Evolutionary conservation across 768 basidiomycete genomes (phyloP), one percentile per base, ranked within the genome.

Genomic region (Lentinula aciculospora): DNA sequence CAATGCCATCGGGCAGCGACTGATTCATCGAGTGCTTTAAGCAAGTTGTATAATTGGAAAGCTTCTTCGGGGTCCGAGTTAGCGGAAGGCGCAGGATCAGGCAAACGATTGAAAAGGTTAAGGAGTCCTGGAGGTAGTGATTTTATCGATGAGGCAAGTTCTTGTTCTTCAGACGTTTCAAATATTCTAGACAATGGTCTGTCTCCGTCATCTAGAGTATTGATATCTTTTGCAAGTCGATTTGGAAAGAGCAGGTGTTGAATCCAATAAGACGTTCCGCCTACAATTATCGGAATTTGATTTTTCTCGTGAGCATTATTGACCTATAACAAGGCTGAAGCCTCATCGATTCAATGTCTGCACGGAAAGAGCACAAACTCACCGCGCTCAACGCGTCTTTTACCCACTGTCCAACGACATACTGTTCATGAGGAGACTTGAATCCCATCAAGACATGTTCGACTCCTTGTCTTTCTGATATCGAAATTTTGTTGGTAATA

Each of bases 231-330:
- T 47, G 71, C 73, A 34, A 94, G 75, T 23, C 89, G 82, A 65
- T 87, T 84, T 0, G 94, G 91, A 66, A 98, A 98, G 12, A 98
- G 75, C 37, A 97, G 83, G 68, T 99, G 92, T 65, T 99, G 96
- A 25, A 96, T 90, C 88, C 95, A 99, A 68, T 99, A 99, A 3
- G 92, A 85, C 2, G 97, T 98, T 4, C 97, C 97, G 2, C 97
- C 97, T 46, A 96, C 94, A 6, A 96, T 76, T 57, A 99, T 90
- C 0, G 97, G 96, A 5, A 98, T 69, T 58, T 87, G 73, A 3
- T 79, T 69, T 58, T 79, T 74, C 37, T 63, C 61, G 64, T 92
- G 84, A 8, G 88, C 86, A 57, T 89, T 85, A 50, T 85, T 79
- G 44, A 95, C 92, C 93, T 94, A 67, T 23, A 44, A 44, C 28